These are phyloP conservation scores for Penicillium coprophilum DNA, from an alignment of 495 filamentous ascomycete genomes.

Conservation along the genomic window DNA sequence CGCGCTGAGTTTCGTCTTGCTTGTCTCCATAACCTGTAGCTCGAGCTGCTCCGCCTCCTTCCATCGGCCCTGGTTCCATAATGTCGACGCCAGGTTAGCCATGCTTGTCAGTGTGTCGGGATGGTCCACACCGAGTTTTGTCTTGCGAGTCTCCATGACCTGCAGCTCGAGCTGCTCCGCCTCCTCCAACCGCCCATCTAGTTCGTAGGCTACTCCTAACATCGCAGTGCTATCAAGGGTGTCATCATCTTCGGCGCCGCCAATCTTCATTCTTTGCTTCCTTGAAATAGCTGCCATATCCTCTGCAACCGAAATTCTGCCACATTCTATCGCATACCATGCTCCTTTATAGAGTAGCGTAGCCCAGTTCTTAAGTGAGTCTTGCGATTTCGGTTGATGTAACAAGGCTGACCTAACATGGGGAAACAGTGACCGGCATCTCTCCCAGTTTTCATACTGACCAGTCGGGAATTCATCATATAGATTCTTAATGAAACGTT, in stretches of 20 bases:
- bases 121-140: neutral
- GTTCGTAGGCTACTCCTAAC: conserved; percentile 22
- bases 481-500: neutral
- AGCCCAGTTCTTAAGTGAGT: neutral
- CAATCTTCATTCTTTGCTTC: neutral
- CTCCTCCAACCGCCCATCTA: conserved; percentile 28
- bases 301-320: neutral
- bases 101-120: neutral
- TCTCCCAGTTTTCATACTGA: conserved; percentile 8
- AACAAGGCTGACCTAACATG: neutral
- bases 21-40: neutral
- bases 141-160: conserved; percentile 3
- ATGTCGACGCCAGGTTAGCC: neutral
- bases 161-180: conserved; percentile 14
- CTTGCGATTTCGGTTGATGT: neutral
- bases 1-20: neutral
- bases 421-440: neutral
- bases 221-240: conserved; percentile 15
- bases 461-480: neutral
- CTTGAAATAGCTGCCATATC: neutral
- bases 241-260: conserved; percentile 15
- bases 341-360: neutral
- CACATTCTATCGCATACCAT: neutral
- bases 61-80: neutral
- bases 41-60: neutral